Evolutionary conservation across 208 protist species (phyloP).

Genomic region (Phytomonas sp.): DNA sequence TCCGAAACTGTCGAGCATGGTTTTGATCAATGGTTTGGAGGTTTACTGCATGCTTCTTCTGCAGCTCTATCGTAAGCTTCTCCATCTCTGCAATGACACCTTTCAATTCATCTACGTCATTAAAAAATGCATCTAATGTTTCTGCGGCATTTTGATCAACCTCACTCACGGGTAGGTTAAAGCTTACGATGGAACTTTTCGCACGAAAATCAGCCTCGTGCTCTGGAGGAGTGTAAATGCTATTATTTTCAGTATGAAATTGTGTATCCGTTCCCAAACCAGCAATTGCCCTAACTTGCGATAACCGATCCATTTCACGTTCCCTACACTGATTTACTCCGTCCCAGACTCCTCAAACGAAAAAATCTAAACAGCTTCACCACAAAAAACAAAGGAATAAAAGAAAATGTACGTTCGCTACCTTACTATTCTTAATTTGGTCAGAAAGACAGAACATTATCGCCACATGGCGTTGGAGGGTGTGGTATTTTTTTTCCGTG

Average conservation of each 20-base stretch:
- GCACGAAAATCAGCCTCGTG: not conserved
- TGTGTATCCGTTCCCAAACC: not conserved
- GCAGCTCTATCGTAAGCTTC: slow-evolving; percentile 33
- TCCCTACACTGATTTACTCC: not conserved
- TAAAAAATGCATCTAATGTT: slow-evolving; percentile 67
- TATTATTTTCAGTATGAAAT: not conserved
- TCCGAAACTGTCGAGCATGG: slow-evolving; percentile 39
- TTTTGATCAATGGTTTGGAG: slow-evolving; percentile 57
- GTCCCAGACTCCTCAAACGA: not conserved
- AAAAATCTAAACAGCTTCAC: not conserved
- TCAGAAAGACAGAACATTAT: not conserved
- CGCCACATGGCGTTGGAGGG: not conserved
- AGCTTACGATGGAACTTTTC: slow-evolving; percentile 11
- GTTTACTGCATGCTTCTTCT: slow-evolving; percentile 58
- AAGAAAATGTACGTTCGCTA: slow-evolving; percentile 3
- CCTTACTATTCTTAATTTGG: not conserved
- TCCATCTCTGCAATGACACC: slow-evolving; percentile 26
- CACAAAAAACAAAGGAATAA: slow-evolving; percentile 14
- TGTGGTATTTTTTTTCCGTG: not conserved
- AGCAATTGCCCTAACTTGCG: not conserved
- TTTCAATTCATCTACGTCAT: slow-evolving; percentile 24
- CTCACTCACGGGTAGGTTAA: slow-evolving; percentile 22
- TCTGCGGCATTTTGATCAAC: slow-evolving; percentile 54
- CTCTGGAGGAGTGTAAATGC: not conserved
- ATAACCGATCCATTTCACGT: not conserved